Evolutionary conservation across 495 filamentous ascomycete genomes (phyloP).

Genomic region (Podospora sp.): DNA sequence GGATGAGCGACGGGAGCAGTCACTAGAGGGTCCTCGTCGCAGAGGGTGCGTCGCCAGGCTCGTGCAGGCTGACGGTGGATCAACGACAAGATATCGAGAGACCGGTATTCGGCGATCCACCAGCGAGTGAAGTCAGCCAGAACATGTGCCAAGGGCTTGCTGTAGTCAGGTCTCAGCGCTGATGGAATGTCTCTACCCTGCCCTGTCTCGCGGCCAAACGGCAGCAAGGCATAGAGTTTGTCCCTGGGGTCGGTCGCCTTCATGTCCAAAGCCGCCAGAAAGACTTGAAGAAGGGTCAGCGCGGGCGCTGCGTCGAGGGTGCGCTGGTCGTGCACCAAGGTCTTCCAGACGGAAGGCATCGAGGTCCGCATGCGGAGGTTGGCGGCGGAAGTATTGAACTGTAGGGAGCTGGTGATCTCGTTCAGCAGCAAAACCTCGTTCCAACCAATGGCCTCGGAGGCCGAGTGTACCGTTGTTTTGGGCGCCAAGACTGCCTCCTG

Average conservation of each 20-base stretch:
- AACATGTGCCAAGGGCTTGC: not conserved
- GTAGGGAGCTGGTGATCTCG: not conserved
- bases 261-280: constrained; percentile 12
- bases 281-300: constrained; percentile 12
- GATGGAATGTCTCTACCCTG: not conserved
- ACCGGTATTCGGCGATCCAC: constrained; percentile 17
- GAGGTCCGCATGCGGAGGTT: constrained; percentile 2
- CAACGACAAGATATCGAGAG: constrained; percentile 15
- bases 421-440: constrained; percentile 9
- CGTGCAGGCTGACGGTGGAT: constrained; percentile 14
- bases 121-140: constrained; percentile 17
- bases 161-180: constrained; percentile 12
- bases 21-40: not conserved
- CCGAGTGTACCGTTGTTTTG: constrained; percentile 1
- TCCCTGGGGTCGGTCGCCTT: constrained; percentile 21
- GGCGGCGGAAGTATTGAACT: not conserved
- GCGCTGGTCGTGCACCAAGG: not conserved
- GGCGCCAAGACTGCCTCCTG: constrained; percentile 14
- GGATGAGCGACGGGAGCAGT: not conserved
- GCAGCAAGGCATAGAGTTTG: constrained; percentile 17
- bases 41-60: constrained; percentile 12
- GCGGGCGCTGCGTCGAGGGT: not conserved
- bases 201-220: constrained; percentile 20
- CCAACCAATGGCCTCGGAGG: not conserved
- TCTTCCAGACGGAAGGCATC: constrained; percentile 14